Evolutionary conservation across 352 stramenopile species (phyloP).

Genomic region (Phytophthora sp.): DNA sequence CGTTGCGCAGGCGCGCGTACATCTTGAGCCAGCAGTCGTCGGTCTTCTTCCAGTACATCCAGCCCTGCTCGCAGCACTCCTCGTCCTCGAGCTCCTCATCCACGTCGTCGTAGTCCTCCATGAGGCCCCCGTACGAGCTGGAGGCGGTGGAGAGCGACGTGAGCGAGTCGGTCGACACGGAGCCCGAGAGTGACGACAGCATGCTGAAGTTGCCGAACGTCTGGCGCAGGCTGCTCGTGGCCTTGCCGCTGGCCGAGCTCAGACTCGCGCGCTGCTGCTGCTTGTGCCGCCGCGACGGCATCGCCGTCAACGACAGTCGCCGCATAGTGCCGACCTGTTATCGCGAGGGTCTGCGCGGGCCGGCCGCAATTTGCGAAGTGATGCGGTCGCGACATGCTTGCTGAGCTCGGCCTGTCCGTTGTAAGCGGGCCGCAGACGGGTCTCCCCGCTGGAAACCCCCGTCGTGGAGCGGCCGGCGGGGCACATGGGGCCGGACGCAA

Average conservation of each 20-base stretch:
- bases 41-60: conserved; percentile 82
- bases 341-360: neutral
- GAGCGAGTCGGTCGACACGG: conserved; percentile 33
- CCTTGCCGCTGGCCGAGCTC: conserved; percentile 17
- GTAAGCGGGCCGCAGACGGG: no score
- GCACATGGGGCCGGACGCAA: no score
- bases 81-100: conserved; percentile 28
- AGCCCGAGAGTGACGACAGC: conserved; percentile 31
- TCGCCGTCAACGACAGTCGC: conserved; percentile 41
- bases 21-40: conserved; percentile 78
- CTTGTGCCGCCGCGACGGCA: conserved; percentile 31
- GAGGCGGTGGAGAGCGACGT: conserved; percentile 53
- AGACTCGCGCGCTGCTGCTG: conserved; percentile 29
- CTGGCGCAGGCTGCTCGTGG: conserved; percentile 30
- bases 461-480: no score
- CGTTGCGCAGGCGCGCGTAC: conserved; percentile 68
- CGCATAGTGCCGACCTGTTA: conserved; percentile 23
- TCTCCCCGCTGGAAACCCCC: no score
- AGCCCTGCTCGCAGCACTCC: conserved; percentile 49
- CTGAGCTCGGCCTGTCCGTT: no score
- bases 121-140: conserved; percentile 52
- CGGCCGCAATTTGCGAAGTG: neutral
- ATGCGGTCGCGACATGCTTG: no score
- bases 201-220: conserved; percentile 44
- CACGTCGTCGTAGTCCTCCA: conserved; percentile 40